Evolutionary conservation across 1,139 yeast genomes (phyloP).

Genomic region (Debaryomyces coudertii): DNA sequence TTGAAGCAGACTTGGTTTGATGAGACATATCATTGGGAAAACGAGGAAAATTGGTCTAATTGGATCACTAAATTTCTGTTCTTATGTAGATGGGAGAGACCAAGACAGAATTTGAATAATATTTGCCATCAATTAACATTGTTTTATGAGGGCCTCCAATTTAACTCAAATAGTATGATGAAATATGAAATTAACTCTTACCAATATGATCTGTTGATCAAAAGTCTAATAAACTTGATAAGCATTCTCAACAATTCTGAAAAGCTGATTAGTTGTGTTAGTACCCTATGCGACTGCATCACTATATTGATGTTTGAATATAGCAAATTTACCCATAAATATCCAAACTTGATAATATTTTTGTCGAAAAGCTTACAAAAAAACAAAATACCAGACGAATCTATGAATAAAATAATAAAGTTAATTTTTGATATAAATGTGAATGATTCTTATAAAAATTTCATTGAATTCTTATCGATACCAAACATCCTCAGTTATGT

Average conservation of each 20-base stretch:
- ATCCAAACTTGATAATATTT: neutral
- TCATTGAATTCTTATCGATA: slow-evolving; percentile 22
- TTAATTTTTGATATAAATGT: slow-evolving; percentile 26
- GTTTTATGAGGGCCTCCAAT: slow-evolving; percentile 7
- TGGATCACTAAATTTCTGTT: slow-evolving; percentile 18
- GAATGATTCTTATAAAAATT: slow-evolving; percentile 21
- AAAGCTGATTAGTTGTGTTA: neutral
- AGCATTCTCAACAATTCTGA: neutral
- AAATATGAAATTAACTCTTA: slow-evolving; percentile 3
- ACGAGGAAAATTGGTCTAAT: slow-evolving; percentile 12
- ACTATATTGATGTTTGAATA: neutral
- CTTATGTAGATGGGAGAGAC: slow-evolving; percentile 19
- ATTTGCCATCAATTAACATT: slow-evolving; percentile 3
- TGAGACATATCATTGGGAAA: slow-evolving; percentile 9
- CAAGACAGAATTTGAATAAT: slow-evolving; percentile 9
- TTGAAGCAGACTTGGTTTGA: slow-evolving; percentile 11
- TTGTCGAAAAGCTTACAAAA: neutral
- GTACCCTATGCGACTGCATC: slow-evolving; percentile 1
- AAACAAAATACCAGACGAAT: neutral
- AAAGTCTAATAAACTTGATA: slow-evolving; percentile 7
- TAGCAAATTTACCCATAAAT: neutral
- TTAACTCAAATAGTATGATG: neutral
- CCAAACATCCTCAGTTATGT: slow-evolving; percentile 14
- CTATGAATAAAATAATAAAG: slow-evolving; percentile 6
- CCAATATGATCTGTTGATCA: slow-evolving; percentile 1